phyloP scores from a whole-genome alignment of 2,329 filamentous ascomycete species.

The Passalora sequoiae region DNA sequence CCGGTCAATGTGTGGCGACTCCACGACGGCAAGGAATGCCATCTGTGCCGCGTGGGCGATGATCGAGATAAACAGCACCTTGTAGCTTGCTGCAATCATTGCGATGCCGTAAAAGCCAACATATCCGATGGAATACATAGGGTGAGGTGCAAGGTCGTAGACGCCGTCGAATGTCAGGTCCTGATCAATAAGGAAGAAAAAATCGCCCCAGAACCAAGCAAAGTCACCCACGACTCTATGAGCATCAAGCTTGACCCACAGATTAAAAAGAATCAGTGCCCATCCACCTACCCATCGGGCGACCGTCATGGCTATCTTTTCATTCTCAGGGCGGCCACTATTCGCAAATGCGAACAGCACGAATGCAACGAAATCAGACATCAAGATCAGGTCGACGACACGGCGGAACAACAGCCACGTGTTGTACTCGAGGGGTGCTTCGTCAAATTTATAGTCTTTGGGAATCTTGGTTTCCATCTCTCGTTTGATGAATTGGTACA shows the following conservation, averaged over 20 bases:
- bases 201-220: conserved; percentile 99
- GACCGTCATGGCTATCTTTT: conserved; percentile 62
- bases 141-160: conserved; percentile 97
- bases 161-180: conserved; percentile 97
- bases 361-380: conserved; percentile 98
- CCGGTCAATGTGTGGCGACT: conserved; percentile 79
- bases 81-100: conserved; percentile 96
- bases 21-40: conserved; percentile 81
- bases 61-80: conserved; percentile 94
- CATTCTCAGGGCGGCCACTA: conserved; percentile 66
- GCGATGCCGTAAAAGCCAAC: conserved; percentile 98
- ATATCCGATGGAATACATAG: conserved; percentile 98
- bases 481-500: conserved; percentile 77
- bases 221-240: conserved; percentile 98
- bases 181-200: conserved; percentile 97
- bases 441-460: conserved; percentile 86
- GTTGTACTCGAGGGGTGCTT: conserved; percentile 95
- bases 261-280: conserved; percentile 80
- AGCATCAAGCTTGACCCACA: conserved; percentile 97
- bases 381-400: conserved; percentile 91
- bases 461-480: conserved; percentile 95
- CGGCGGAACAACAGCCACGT: conserved; percentile 96
- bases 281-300: conserved; percentile 76
- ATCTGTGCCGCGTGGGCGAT: conserved; percentile 92
- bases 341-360: conserved; percentile 92